Evolutionary conservation across 2,329 filamentous ascomycete species (phyloP).

Genomic region (Fusarium hainanense): DNA sequence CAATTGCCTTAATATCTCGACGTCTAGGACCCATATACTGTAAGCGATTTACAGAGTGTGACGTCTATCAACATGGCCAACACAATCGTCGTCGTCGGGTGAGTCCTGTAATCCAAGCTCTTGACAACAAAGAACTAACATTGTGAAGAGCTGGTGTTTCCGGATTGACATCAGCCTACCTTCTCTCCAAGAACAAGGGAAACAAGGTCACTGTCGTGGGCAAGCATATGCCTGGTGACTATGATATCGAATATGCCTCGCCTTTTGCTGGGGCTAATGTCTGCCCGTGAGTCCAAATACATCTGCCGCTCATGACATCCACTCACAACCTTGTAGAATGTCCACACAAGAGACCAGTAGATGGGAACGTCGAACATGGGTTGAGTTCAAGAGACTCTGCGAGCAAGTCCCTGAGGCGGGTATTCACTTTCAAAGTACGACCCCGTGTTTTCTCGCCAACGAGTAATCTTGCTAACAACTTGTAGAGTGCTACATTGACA

Average conservation of each 20-base stretch:
- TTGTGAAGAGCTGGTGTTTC: conserved; percentile 59
- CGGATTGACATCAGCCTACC: conserved; percentile 62
- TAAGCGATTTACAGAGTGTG: not conserved
- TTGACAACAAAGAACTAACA: conserved; percentile 3
- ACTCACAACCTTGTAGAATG: conserved; percentile 54
- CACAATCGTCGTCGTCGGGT: conserved; percentile 52
- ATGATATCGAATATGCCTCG: conserved; percentile 89
- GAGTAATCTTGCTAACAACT: conserved; percentile 6
- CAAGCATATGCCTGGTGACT: conserved; percentile 94
- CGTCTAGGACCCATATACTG: not conserved
- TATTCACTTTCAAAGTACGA: conserved; percentile 78
- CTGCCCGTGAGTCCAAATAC: conserved; percentile 68
- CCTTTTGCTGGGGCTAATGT: conserved; percentile 90
- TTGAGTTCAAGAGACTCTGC: conserved; percentile 68
- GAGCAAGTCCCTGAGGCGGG: conserved; percentile 79
- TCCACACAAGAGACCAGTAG: conserved; percentile 55
- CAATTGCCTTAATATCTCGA: not conserved
- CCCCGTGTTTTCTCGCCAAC: not conserved
- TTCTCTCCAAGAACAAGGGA: conserved; percentile 58
- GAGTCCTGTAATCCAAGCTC: conserved; percentile 20
- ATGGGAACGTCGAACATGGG: conserved; percentile 75
- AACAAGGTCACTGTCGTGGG: conserved; percentile 75
- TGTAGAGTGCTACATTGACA: conserved; percentile 60
- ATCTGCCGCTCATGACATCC: not conserved
- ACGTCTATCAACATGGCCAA: conserved; percentile 44